phyloP scores from a whole-genome alignment of 1,139 yeast genomes.

The Blastobotrys elegans region DNA sequence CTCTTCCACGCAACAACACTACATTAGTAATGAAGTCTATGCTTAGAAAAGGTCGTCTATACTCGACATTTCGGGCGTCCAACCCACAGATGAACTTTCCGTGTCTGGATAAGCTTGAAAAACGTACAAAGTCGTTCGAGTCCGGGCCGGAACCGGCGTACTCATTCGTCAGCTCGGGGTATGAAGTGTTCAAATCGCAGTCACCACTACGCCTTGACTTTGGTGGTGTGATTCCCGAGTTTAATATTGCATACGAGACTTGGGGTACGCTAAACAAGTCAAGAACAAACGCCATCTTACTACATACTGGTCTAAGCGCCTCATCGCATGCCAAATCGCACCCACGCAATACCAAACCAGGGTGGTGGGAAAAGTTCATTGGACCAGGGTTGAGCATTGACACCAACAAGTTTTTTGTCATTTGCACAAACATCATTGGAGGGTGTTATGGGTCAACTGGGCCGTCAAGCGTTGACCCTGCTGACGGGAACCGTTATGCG shows the following conservation, averaged over 20 bases:
- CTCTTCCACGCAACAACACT: background rate
- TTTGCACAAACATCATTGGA: constrained; percentile 88
- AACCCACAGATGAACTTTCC: constrained; percentile 77
- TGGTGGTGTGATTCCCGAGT: constrained; percentile 74
- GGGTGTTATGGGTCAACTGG: constrained; percentile 97
- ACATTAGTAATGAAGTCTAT: background rate
- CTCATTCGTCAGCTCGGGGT: constrained; percentile 65
- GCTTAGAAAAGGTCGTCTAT: background rate
- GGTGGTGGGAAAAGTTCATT: constrained; percentile 96
- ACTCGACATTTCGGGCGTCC: constrained; percentile 1
- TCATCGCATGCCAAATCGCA: constrained; percentile 94
- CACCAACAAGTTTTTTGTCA: constrained; percentile 71
- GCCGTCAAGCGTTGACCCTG: constrained; percentile 78
- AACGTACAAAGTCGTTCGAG: constrained; percentile 48
- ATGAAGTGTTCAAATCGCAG: constrained; percentile 49
- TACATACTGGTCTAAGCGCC: constrained; percentile 91
- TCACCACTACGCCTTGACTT: constrained; percentile 68
- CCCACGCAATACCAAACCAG: constrained; percentile 59
- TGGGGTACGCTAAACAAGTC: constrained; percentile 73
- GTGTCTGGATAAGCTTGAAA: constrained; percentile 73
- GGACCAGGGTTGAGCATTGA: constrained; percentile 81
- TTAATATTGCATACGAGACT: constrained; percentile 80
- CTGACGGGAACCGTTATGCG: constrained; percentile 65
- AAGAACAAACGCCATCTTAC: constrained; percentile 64
- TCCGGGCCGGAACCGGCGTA: constrained; percentile 86